phyloP scores from a whole-genome alignment of 192 early-diverging fungal genomes.

The Diversispora eburnea region DNA sequence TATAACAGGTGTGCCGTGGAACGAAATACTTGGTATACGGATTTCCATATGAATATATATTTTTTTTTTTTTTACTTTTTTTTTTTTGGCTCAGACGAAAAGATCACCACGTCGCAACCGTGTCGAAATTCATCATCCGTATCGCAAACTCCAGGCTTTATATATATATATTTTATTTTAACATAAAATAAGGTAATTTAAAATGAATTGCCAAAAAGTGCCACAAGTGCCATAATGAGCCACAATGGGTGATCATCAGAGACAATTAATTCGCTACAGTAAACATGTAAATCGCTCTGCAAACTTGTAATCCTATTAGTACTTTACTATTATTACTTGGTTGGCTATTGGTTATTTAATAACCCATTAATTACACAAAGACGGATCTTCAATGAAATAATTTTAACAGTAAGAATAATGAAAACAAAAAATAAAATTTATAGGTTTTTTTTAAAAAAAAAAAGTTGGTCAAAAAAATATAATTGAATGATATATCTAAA shows the following conservation, averaged over 20 bases:
- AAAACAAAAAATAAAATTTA: too few relatives aligned
- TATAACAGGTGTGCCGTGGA: constrained; percentile 23
- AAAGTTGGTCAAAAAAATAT: too few relatives aligned
- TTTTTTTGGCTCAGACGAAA: not conserved
- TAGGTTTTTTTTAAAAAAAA: too few relatives aligned
- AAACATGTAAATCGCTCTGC: not conserved
- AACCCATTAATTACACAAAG: too few relatives aligned
- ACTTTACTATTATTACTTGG: too few relatives aligned
- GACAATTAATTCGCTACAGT: not conserved
- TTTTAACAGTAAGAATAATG: too few relatives aligned
- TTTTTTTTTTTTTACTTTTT: not conserved
- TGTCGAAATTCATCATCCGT: not conserved
- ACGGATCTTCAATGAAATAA: too few relatives aligned
- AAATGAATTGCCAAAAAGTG: not conserved
- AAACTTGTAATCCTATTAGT: not conserved
- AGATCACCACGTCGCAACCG: not conserved
- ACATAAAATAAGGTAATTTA: not conserved
- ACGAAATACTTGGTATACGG: constrained; percentile 16
- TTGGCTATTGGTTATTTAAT: too few relatives aligned
- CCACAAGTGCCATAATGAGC: not conserved
- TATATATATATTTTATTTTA: not conserved
- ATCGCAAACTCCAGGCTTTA: too few relatives aligned
- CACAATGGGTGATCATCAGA: too few relatives aligned
- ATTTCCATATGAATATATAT: not conserved
- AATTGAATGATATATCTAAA: too few relatives aligned